Conservation (phyloP, 495 filamentous ascomycete species). For the Echria macrotheca region DNA sequence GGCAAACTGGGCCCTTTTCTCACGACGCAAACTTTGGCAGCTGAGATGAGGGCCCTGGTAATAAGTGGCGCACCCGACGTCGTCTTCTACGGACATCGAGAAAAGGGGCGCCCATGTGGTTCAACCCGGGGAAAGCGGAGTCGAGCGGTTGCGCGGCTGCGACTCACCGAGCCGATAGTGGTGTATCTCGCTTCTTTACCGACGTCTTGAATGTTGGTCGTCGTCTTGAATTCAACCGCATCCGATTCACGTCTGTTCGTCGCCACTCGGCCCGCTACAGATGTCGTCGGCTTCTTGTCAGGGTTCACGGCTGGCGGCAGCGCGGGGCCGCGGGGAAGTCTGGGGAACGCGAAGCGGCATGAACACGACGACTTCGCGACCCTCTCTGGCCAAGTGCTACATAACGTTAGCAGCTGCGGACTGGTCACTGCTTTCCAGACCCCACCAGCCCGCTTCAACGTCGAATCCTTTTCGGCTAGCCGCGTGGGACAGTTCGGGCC, state of each 20-base stretch:
- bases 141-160: no score
- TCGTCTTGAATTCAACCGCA: no score
- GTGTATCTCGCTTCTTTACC: no score
- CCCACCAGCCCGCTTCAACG: no score
- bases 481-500: slow-evolving; percentile 2
- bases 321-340: neutral
- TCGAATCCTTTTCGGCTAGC: slow-evolving; percentile 7
- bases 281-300: neutral
- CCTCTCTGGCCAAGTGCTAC: neutral
- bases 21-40: neutral
- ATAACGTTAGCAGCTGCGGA: no score
- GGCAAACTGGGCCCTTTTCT: neutral
- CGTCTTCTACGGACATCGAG: no score
- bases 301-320: neutral
- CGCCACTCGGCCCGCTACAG: neutral
- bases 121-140: no score
- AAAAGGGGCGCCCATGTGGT: no score
- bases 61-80: neutral
- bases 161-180: no score
- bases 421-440: no score
- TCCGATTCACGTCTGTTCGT: no score
- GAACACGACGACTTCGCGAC: neutral
- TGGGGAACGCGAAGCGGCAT: neutral
- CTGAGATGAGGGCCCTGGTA: neutral
- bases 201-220: no score